These are phyloP conservation scores for Coniosporium apollinis DNA, from an alignment of 495 filamentous ascomycete species.

Conservation along the genomic window DNA sequence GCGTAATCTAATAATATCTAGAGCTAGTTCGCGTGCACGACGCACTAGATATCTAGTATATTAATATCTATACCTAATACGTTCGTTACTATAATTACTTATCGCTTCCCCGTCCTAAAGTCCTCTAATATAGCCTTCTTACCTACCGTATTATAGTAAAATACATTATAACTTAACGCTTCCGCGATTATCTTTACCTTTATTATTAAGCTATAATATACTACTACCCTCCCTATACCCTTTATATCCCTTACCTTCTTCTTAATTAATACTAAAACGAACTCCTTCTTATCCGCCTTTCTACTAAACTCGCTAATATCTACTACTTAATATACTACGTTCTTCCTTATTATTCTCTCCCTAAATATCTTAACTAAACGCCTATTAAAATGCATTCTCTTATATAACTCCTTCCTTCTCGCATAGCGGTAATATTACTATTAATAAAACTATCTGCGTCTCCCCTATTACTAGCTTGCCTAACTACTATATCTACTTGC, in stretches of 20 bases:
- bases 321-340: neutral
- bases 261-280: neutral
- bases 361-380: neutral
- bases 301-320: neutral
- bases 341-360: neutral
- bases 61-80: neutral
- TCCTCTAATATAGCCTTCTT: neutral
- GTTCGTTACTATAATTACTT: neutral
- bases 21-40: neutral
- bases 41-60: neutral
- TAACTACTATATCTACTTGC: conserved; percentile 1
- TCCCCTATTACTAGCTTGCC: neutral
- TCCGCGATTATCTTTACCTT: neutral
- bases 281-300: neutral
- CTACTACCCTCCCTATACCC: neutral
- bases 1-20: neutral
- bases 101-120: neutral
- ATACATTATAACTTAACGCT: neutral
- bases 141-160: neutral
- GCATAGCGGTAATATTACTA: conserved; percentile 1
- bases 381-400: neutral
- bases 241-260: neutral
- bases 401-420: neutral
- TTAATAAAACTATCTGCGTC: conserved; percentile 2
- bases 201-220: neutral